A percentile compares a stretch with the other conserved stretches of the same genome.
These are phyloP conservation scores for Verticillium tricorpus DNA, from an alignment of 2,329 filamentous ascomycete genomes.

Conservation along the genomic window DNA sequence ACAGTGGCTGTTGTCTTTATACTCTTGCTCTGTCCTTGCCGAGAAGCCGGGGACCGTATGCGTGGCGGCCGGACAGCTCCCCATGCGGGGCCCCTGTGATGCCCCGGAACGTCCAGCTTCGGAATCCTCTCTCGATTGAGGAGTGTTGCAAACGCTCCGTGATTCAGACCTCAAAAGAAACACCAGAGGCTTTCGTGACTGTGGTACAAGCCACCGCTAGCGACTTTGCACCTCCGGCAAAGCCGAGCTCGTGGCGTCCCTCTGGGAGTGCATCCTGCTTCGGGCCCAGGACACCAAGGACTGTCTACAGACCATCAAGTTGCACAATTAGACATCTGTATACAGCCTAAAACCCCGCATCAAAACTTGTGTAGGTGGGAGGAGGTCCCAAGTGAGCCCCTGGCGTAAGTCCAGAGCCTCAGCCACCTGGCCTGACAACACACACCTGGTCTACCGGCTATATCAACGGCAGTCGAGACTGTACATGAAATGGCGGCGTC, in stretches of 20 bases:
- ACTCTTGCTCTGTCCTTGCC: background rate
- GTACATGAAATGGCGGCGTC: background rate
- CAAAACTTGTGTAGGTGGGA: background rate
- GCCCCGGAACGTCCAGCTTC: background rate
- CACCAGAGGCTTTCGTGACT: background rate
- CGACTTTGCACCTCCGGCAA: background rate
- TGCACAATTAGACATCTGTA: background rate
- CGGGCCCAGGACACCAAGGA: background rate
- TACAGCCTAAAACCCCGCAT: background rate
- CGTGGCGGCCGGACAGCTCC: background rate
- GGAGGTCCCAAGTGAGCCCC: background rate
- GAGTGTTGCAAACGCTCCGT: background rate
- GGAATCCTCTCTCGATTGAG: background rate
- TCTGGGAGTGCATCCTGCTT: background rate
- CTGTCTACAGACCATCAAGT: background rate
- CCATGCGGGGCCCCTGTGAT: background rate
- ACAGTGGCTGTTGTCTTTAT: background rate
- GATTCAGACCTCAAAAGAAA: background rate
- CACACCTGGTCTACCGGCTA: background rate
- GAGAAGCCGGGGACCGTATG: background rate
- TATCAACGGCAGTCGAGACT: background rate
- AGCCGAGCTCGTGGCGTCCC: background rate
- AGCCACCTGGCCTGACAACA: background rate
- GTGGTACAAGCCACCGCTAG: background rate
- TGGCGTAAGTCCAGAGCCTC: background rate